Percentiles rank a stretch among this genome's conserved stretches.
phyloP scores from a whole-genome alignment of 306 rosid genomes.

The Argentina anserina region DNA sequence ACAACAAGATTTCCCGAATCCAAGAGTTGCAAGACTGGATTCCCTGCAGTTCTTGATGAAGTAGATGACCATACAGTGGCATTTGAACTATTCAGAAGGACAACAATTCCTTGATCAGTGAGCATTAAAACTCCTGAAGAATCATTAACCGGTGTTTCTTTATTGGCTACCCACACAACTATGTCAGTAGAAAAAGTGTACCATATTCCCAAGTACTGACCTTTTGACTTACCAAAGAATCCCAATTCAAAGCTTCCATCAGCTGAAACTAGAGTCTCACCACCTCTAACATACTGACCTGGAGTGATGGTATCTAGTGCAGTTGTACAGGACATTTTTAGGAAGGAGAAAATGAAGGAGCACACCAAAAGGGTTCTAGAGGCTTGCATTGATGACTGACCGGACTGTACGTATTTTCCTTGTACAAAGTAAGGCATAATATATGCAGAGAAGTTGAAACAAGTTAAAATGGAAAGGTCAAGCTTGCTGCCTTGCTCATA shows the following conservation, averaged over 20 bases:
- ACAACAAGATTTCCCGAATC: conserved; percentile 37
- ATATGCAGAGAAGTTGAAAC: neutral
- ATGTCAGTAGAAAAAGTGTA: neutral
- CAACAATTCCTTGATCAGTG: conserved; percentile 20
- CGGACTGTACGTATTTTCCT: neutral
- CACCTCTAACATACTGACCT: neutral
- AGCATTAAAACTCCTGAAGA: conserved; percentile 17
- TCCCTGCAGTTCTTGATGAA: conserved; percentile 18
- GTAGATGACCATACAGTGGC: conserved; percentile 35
- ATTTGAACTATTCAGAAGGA: conserved; percentile 21
- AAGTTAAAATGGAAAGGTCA: neutral
- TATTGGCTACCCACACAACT: conserved; percentile 22
- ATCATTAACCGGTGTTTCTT: conserved; percentile 15
- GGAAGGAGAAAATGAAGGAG: neutral
- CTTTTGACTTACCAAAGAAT: conserved; percentile 8
- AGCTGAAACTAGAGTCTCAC: conserved; percentile 10
- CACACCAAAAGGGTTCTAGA: neutral
- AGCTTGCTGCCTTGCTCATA: neutral
- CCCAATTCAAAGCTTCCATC: conserved; percentile 20
- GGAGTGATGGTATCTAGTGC: neutral
- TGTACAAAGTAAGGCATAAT: neutral
- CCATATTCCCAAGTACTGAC: conserved; percentile 25
- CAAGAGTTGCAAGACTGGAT: conserved; percentile 21
- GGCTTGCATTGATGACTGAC: conserved; percentile 6
- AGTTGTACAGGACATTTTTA: neutral